Base-by-base conservation (phyloP, 2,329 filamentous ascomycete species). In the Incumbomyces delicatus region DNA sequence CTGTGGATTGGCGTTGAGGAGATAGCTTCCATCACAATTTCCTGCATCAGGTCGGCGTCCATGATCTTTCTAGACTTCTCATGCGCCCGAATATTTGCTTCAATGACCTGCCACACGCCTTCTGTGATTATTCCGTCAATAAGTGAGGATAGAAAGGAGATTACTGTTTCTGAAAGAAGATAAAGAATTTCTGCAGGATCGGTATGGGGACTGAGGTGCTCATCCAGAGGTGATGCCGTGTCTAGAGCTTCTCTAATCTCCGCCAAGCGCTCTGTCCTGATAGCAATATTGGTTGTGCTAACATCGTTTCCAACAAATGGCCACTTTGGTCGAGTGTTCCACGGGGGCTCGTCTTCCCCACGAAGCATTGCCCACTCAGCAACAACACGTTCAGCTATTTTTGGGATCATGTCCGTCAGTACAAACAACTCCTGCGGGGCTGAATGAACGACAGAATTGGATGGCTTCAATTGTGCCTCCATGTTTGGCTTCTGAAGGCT, bases 361-460 rank as follows among this genome's bases (percentile, higher is more conserved):
- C 69, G 67, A 22, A 69, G 74, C 78, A 81, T 82, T 39, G 70
- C 72, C 76, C 76, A 81, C 54, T 81, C 78, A 7, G 77, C 78
- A 20, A 80, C 63, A 10, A 76, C 72, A 30, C 77, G 71, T 54
- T 78, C 75, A 22, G 69, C 69, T 55, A 80, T 61, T 56, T 75
- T 72, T 59, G 80, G 76, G 63, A 95, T 75, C 10, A 81, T 78
- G 62, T 95, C 87, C 4, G 88, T 95, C 58, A 98, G 76, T 60
- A 83, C 82, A 66, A 95, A 94, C 7, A 96, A 73, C 63, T 95
- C 90, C 50, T 85, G 81, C 1, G 92, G 90, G 1, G 88, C 88
- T 10, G 88, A 90, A 61, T 83, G 82, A 74, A 38, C 33, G 5
- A 35, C 22, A 29, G 13, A 11, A 4, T 12, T 16, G 17, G 18